These are phyloP conservation scores for Aspergillus funiculosus DNA, from an alignment of 495 filamentous ascomycete genomes.

Conservation along the genomic window DNA sequence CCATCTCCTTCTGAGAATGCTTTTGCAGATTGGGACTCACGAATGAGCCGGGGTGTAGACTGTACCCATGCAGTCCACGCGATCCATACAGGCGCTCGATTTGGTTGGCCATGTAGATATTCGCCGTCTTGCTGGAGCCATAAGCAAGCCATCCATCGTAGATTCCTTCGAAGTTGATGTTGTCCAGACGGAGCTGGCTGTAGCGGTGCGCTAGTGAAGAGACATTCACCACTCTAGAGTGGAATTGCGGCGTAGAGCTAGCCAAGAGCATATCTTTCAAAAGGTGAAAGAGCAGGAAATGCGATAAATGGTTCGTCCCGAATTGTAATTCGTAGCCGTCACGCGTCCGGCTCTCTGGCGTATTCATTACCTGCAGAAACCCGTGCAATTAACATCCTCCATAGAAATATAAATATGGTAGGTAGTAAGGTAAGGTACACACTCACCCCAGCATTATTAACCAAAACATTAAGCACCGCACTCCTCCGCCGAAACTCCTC, in stretches of 20 bases:
- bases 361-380: conserved; percentile 17
- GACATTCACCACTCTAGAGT: conserved; percentile 41
- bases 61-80: conserved; percentile 33
- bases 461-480: conserved; percentile 10
- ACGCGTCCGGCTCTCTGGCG: conserved; percentile 11
- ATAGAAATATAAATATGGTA: too few relatives aligned
- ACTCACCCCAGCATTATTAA: conserved; percentile 18
- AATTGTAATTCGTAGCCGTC: conserved; percentile 29
- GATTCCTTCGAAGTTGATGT: conserved; percentile 29
- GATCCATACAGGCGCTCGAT: conserved; percentile 36
- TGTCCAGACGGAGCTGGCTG: conserved; percentile 19
- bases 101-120: conserved; percentile 40
- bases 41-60: conserved; percentile 39
- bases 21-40: conserved; percentile 20
- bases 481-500: conserved; percentile 31
- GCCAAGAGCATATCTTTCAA: conserved; percentile 30
- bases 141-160: conserved; percentile 38
- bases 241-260: conserved; percentile 29
- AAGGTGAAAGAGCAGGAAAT: conserved; percentile 47
- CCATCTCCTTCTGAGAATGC: conserved; percentile 17
- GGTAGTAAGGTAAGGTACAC: too few relatives aligned
- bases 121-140: conserved; percentile 35
- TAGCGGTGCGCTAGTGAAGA: conserved; percentile 36
- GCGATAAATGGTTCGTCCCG: conserved; percentile 45
- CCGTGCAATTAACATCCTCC: too few relatives aligned